phyloP scores from a whole-genome alignment of 352 stramenopile genomes.

The Thalassiosira mediterranea region DNA sequence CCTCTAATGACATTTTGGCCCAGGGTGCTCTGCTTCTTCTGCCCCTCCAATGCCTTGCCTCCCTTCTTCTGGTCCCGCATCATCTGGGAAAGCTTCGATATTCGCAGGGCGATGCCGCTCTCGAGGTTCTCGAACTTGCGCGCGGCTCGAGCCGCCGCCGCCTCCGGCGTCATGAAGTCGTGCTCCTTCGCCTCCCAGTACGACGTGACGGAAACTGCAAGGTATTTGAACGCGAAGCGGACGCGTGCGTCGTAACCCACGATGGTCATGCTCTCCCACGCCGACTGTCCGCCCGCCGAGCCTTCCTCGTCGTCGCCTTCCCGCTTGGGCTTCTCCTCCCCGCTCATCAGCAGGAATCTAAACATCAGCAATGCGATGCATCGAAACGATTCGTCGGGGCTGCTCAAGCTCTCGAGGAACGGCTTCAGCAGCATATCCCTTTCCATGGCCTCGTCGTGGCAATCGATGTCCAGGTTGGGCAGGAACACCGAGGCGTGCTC shows the following conservation, averaged over 20 bases:
- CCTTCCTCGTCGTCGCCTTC: too few relatives aligned
- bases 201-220: constrained; percentile 70
- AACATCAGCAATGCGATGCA: constrained; percentile 76
- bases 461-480: too few relatives aligned
- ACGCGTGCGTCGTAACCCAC: constrained; percentile 82
- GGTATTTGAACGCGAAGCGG: constrained; percentile 70
- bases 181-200: constrained; percentile 15
- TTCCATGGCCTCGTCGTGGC: too few relatives aligned
- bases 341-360: constrained; percentile 67
- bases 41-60: neutral
- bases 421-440: too few relatives aligned
- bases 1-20: too few relatives aligned
- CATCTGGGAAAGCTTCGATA: constrained; percentile 37
- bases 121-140: constrained; percentile 74
- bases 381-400: constrained; percentile 67
- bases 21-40: constrained; percentile 45
- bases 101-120: constrained; percentile 16
- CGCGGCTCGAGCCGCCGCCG: constrained; percentile 56
- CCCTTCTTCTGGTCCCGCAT: constrained; percentile 15
- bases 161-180: constrained; percentile 25
- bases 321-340: too few relatives aligned
- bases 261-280: too few relatives aligned
- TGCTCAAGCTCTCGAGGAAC: too few relatives aligned
- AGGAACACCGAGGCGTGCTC: constrained; percentile 75
- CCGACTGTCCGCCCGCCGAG: too few relatives aligned